Evolutionary conservation across 805 yeast species (phyloP).

Genomic region (Candida coquimbonensis): DNA sequence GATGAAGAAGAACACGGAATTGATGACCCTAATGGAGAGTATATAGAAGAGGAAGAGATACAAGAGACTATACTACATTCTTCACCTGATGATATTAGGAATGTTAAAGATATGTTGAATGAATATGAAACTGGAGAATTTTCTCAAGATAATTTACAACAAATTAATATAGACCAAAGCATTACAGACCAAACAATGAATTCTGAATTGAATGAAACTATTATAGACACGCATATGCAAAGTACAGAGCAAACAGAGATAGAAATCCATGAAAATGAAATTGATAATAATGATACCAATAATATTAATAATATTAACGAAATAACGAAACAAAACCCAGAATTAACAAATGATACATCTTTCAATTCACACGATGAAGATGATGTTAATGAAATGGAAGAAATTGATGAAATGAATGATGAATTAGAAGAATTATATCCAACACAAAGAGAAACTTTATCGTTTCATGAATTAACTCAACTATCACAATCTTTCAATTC

Average conservation of each 20-base stretch:
- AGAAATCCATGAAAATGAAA: not conserved
- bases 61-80: constrained; percentile 3
- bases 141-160: too few species aligned
- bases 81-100: constrained; percentile 13
- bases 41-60: constrained; percentile 1
- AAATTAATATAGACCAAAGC: too few species aligned
- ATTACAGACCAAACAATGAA: too few species aligned
- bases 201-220: too few species aligned
- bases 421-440: constrained; percentile 24
- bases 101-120: constrained; percentile 9
- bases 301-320: too few species aligned
- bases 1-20: constrained; percentile 3
- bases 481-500: constrained; percentile 2
- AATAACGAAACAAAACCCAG: not conserved
- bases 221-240: too few species aligned
- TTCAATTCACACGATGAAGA: not conserved
- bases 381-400: not conserved
- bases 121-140: not conserved
- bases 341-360: not conserved
- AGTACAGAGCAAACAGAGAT: not conserved
- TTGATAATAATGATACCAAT: too few species aligned
- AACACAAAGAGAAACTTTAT: constrained; percentile 21
- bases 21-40: not conserved
- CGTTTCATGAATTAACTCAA: constrained; percentile 14
- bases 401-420: constrained; percentile 9